phyloP scores from a whole-genome alignment of 2,329 filamentous ascomycete genomes.

The Didymella exigua region DNA sequence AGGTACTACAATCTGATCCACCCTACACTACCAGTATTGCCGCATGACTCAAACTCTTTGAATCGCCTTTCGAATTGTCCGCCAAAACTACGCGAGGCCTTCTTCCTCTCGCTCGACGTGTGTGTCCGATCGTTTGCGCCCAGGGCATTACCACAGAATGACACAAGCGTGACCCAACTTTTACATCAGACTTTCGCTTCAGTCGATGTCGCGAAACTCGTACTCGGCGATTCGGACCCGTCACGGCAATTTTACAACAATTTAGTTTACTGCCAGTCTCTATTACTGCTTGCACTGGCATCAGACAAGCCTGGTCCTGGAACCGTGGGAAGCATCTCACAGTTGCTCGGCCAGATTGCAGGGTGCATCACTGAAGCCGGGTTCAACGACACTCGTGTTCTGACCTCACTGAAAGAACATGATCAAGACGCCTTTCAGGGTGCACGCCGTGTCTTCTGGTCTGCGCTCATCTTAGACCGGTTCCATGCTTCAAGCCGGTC shows the following conservation, averaged over 20 bases:
- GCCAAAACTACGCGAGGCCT: slow-evolving; percentile 43
- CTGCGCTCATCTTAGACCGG: slow-evolving; percentile 45
- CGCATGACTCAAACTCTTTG: slow-evolving; percentile 39
- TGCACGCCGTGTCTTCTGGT: slow-evolving; percentile 46
- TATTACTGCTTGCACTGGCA: slow-evolving; percentile 41
- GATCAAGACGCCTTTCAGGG: slow-evolving; percentile 38
- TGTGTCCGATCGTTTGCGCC: slow-evolving; percentile 41
- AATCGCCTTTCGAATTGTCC: slow-evolving; percentile 46
- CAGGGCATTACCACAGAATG: slow-evolving; percentile 33
- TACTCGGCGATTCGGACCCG: slow-evolving; percentile 33
- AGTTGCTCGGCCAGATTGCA: slow-evolving; percentile 41
- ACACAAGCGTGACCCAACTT: slow-evolving; percentile 35
- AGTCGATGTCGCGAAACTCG: slow-evolving; percentile 39
- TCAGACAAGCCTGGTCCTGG: slow-evolving; percentile 41
- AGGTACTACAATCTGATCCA: slow-evolving; percentile 48
- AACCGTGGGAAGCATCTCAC: slow-evolving; percentile 34
- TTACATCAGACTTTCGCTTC: slow-evolving; percentile 37
- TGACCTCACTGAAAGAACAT: slow-evolving; percentile 37
- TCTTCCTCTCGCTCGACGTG: slow-evolving; percentile 44
- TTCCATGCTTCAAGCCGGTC: slow-evolving; percentile 45
- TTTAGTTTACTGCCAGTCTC: slow-evolving; percentile 42
- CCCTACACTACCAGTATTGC: slow-evolving; percentile 42
- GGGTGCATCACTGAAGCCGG: slow-evolving; percentile 39
- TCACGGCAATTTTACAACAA: slow-evolving; percentile 40
- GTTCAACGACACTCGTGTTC: slow-evolving; percentile 38